Evolutionary conservation across 805 yeast species (phyloP).

Genomic region (Nakazawaea siamensis): DNA sequence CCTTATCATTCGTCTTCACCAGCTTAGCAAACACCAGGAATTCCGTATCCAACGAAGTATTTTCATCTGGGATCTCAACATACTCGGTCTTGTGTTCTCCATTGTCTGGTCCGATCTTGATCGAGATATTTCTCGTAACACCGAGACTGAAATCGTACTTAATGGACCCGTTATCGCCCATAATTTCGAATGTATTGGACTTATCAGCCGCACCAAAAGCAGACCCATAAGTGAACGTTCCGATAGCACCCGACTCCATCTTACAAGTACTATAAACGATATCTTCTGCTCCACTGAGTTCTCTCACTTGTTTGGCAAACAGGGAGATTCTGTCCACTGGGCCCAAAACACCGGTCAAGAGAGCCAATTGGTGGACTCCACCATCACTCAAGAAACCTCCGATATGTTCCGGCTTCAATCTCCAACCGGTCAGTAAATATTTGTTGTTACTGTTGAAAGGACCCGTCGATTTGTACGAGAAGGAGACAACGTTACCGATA

Average conservation of each 20-base stretch:
- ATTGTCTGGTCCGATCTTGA: conserved; percentile 40
- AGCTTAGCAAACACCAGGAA: conserved; percentile 38
- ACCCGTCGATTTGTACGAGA: conserved; percentile 70
- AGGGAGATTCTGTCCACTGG: conserved; percentile 65
- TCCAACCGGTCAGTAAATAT: conserved; percentile 72
- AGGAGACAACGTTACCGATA: conserved; percentile 68
- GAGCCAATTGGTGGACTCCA: conserved; percentile 92
- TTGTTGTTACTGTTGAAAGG: conserved; percentile 54
- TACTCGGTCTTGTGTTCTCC: conserved; percentile 28
- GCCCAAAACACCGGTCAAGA: conserved; percentile 78
- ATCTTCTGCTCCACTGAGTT: conserved; percentile 78
- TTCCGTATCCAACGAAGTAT: conserved; percentile 33
- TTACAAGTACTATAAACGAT: conserved; percentile 63
- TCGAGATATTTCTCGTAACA: conserved; percentile 26
- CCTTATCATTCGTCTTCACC: conserved; percentile 16
- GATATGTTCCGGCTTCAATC: conserved; percentile 82
- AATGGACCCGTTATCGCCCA: conserved; percentile 75
- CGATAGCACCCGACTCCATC: conserved; percentile 54
- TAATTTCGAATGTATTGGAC: conserved; percentile 55
- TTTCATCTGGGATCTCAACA: conserved; percentile 34
- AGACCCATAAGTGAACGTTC: conserved; percentile 83
- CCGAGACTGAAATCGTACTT: conserved; percentile 56
- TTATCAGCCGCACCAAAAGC: conserved; percentile 79
- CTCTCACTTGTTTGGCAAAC: conserved; percentile 66
- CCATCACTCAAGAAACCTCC: conserved; percentile 94